Base-by-base conservation (phyloP, 2,329 filamentous ascomycete genomes). In the Fusarium robinianum region DNA sequence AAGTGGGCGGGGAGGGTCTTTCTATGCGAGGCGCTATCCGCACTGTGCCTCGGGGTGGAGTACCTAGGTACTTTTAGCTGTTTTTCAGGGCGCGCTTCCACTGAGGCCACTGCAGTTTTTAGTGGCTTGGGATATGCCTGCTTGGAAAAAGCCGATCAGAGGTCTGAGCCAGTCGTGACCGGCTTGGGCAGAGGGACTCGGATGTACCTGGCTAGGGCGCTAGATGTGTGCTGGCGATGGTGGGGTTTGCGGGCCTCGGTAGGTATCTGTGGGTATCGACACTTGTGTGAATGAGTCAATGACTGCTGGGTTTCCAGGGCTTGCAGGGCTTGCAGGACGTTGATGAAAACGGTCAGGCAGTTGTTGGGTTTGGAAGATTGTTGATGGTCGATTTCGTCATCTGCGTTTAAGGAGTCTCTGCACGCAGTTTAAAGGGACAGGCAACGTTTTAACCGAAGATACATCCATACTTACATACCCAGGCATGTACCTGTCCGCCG, bases 21-120 rank as follows among this genome's bases (percentile, higher is more conserved):
- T n/a, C n/a, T n/a, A n/a, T 32, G 21, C 9, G 32, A 39, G 21
- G 22, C 16, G 14, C 9, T n/a, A 32, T 18, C 40, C 58, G 44
- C 58, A 61, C 58, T 61, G 58, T 61, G 41, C 37, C 36, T 25
- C 40, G 39, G 41, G 47, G 49, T 41, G 42, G 41, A 39, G 53
- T n/a, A n/a, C n/a, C n/a, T n/a, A n/a, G n/a, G n/a, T n/a, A 39
- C 36, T 45, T 52, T 49, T 45, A 47, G 50, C 17, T 27, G 51
- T 37, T 24, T 46, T 36, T 44, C 25, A 47, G 43, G 38, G 38
- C 44, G 21, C 32, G 49, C 27, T 29, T 12, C 30, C 37, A 30
- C 34, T 49, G 46, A 59, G 41, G 30, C 49, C 51, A 49, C 57
- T 58, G 49, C 34, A 51, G 43, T 27, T 24, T n/a, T 34, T 47